These are phyloP conservation scores for Penicillium corylophilum DNA, from an alignment of 2,329 filamentous ascomycete genomes.

Conservation along the genomic window DNA sequence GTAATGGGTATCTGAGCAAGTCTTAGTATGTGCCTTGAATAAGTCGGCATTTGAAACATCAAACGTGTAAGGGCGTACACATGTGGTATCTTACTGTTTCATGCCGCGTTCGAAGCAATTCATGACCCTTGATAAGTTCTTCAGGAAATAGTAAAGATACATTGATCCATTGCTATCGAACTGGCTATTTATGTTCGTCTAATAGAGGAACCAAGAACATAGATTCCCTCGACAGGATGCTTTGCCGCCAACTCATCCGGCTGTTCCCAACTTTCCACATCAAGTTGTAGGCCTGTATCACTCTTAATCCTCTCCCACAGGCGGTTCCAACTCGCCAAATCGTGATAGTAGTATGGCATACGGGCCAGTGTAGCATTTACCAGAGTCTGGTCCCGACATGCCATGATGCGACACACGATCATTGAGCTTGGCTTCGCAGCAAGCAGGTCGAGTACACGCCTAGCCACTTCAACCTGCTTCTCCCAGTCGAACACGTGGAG, in stretches of 20 bases:
- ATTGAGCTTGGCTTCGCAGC: conserved; percentile 1
- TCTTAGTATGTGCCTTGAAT: too few species aligned
- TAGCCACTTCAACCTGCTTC: conserved; percentile 2
- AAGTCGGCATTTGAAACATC: too few species aligned
- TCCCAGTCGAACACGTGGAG: conserved; percentile 1
- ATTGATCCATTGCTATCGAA: too few species aligned
- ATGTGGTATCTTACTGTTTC: too few species aligned
- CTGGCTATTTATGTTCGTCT: too few species aligned
- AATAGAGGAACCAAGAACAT: conserved; percentile 6
- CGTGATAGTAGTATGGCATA: conserved; percentile 7
- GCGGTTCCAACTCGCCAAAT: conserved; percentile 4
- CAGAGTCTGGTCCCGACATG: not conserved
- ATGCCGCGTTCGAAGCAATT: too few species aligned
- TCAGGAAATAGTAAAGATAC: too few species aligned
- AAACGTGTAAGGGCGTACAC: too few species aligned
- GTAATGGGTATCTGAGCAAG: too few species aligned
- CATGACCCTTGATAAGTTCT: too few species aligned
- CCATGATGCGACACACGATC: conserved; percentile 1
- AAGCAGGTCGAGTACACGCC: not conserved
- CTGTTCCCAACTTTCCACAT: conserved; percentile 6
- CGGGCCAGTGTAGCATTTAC: conserved; percentile 1
- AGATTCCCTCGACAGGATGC: conserved; percentile 4
- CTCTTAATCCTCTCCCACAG: conserved; percentile 4
- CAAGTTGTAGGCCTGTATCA: not conserved
- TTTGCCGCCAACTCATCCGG: conserved; percentile 2